phyloP scores from a whole-genome alignment of 305 asterid genomes.

The Fraxinus latifolia region DNA sequence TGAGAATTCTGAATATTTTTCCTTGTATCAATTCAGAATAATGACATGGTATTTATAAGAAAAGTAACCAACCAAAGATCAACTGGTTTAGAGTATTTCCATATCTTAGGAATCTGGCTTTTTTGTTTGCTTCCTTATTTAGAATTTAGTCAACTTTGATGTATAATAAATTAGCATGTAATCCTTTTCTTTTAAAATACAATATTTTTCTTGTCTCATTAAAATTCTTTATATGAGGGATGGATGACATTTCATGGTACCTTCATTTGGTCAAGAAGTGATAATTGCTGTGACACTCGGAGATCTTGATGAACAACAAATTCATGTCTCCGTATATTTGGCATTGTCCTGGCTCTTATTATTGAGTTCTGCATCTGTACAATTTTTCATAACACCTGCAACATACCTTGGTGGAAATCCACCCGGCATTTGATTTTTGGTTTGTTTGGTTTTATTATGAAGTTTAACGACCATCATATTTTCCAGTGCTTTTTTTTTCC shows the following conservation, averaged over 20 bases:
- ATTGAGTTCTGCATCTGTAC: background rate
- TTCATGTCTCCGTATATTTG: background rate
- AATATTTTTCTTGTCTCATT: background rate
- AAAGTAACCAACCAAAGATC: background rate
- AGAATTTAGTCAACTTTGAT: background rate
- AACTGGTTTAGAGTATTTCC: background rate
- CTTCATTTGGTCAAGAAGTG: background rate
- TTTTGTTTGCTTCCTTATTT: background rate
- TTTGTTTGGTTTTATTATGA: background rate
- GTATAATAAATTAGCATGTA: background rate
- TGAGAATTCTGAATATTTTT: background rate
- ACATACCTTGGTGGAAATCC: background rate
- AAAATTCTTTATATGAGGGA: background rate
- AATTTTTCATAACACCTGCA: background rate
- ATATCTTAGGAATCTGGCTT: background rate
- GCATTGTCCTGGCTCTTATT: background rate
- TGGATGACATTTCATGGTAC: background rate
- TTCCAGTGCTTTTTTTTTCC: background rate
- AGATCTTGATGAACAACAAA: background rate
- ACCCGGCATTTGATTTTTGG: background rate
- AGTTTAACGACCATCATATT: background rate
- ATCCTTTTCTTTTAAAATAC: background rate
- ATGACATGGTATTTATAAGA: conserved; percentile 8
- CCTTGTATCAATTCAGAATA: background rate
- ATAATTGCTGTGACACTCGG: background rate